These are phyloP conservation scores for Solanum acaule DNA, from an alignment of 257 asterid genomes.

Conservation along the genomic window DNA sequence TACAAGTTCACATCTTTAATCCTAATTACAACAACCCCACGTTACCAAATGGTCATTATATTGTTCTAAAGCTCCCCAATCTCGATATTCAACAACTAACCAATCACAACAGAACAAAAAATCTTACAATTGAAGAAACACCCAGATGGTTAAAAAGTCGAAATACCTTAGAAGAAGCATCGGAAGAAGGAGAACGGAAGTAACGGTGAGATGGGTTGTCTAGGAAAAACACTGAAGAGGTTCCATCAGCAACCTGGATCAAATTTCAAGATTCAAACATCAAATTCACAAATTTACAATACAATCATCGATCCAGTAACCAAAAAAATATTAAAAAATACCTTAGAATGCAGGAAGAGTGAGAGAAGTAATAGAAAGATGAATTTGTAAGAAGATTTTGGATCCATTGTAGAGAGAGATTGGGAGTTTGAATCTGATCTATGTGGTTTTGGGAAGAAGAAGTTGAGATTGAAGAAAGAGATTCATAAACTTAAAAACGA, in stretches of 20 bases:
- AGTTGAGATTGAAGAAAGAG: background rate
- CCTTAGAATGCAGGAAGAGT: slow-evolving; percentile 30
- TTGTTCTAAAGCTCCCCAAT: background rate
- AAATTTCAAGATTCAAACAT: background rate
- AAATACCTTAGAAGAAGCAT: slow-evolving; percentile 23
- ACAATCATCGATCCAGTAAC: slow-evolving; percentile 9
- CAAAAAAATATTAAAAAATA: background rate
- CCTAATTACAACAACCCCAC: background rate
- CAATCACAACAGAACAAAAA: background rate
- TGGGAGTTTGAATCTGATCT: background rate
- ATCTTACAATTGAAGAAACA: background rate
- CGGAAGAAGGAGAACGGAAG: slow-evolving; percentile 42
- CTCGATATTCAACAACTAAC: background rate
- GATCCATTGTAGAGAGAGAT: slow-evolving; percentile 11
- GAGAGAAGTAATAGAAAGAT: slow-evolving; percentile 23
- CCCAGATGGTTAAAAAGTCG: background rate
- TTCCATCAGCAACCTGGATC: slow-evolving; percentile 42
- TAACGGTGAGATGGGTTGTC: slow-evolving; percentile 51
- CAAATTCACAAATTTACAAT: background rate
- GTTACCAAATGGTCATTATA: background rate
- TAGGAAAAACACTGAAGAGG: slow-evolving; percentile 50
- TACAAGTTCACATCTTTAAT: background rate
- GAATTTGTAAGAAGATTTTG: background rate
- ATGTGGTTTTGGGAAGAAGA: background rate
- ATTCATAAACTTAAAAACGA: background rate